phyloP scores from a whole-genome alignment of 2,329 filamentous ascomycete genomes.

The Monosporascus sp. region DNA sequence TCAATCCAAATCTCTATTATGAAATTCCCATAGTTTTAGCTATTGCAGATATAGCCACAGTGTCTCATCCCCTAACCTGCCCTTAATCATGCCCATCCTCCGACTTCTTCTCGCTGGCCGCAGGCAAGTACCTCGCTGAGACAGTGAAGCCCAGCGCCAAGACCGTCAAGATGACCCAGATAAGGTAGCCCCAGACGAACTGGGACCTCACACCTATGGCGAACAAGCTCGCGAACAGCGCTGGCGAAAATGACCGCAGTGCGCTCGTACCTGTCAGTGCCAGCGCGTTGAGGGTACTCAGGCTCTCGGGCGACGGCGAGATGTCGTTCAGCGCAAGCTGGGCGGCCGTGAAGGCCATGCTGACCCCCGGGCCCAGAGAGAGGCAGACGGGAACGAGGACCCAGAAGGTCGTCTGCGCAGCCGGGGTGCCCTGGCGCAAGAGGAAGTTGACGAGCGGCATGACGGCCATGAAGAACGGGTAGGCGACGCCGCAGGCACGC shows the following conservation, averaged over 20 bases:
- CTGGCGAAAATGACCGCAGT: constrained; percentile 62
- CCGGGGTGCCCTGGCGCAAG: constrained; percentile 38
- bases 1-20: too few relatives aligned
- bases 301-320: constrained; percentile 55
- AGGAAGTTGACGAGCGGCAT: constrained; percentile 53
- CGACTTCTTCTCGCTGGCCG: constrained; percentile 19
- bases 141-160: constrained; percentile 29
- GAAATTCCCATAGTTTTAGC: too few relatives aligned
- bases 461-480: constrained; percentile 58
- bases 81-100: constrained; percentile 3
- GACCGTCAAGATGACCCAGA: constrained; percentile 55
- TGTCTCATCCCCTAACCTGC: not conserved
- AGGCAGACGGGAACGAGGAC: constrained; percentile 37
- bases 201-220: constrained; percentile 60
- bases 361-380: constrained; percentile 55
- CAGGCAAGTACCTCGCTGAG: constrained; percentile 30
- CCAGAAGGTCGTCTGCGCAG: constrained; percentile 50
- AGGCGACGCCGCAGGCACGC: constrained; percentile 49
- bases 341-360: constrained; percentile 65
- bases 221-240: constrained; percentile 60
- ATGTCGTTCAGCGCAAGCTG: constrained; percentile 74
- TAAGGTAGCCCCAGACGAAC: constrained; percentile 58
- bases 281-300: constrained; percentile 69
- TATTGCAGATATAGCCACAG: too few relatives aligned
- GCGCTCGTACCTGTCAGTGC: constrained; percentile 57